Conservation (phyloP, 176 grass and related monocot genomes). For the Triticum timopheevii region DNA sequence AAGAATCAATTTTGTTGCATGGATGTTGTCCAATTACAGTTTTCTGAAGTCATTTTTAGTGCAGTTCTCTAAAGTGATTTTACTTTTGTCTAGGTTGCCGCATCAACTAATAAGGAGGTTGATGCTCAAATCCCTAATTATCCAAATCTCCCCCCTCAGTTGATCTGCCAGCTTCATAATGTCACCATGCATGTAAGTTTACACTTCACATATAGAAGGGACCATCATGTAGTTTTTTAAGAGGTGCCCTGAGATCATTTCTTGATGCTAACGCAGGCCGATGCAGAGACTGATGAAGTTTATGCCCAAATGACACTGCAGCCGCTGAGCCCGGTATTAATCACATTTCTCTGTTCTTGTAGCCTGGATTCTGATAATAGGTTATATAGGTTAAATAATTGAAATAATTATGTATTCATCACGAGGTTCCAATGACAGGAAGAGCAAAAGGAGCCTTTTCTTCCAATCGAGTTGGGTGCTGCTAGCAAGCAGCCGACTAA, state of each 20-base stretch:
- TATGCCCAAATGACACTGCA: conserved; percentile 98
- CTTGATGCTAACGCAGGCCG: conserved; percentile 58
- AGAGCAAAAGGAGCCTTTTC: conserved; percentile 91
- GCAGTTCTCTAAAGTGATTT: conserved; percentile 6
- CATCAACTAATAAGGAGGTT: conserved; percentile 92
- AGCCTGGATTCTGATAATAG: not conserved
- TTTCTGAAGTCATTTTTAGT: conserved; percentile 5
- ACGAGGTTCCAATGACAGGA: conserved; percentile 51
- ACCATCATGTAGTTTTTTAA: conserved; percentile 30
- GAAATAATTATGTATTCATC: not conserved
- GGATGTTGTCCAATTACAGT: not conserved
- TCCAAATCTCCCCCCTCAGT: conserved; percentile 84
- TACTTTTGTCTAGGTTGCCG: conserved; percentile 64
- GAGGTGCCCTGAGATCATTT: conserved; percentile 2
- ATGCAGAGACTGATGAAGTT: conserved; percentile 94
- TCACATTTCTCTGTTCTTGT: conserved; percentile 7
- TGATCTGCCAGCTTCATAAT: conserved; percentile 99
- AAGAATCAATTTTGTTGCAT: not conserved
- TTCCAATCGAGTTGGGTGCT: conserved; percentile 74
- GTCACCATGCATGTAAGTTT: conserved; percentile 95
- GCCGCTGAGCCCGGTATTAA: conserved; percentile 75
- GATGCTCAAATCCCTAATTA: conserved; percentile 95
- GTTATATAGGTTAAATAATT: not conserved
- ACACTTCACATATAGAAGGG: conserved; percentile 8
- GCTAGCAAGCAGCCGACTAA: conserved; percentile 91